Evolutionary conservation across 108 stramenopile genomes (phyloP), one percentile per base, ranked within the genome.

Genomic region (Nitzschia putrida): DNA sequence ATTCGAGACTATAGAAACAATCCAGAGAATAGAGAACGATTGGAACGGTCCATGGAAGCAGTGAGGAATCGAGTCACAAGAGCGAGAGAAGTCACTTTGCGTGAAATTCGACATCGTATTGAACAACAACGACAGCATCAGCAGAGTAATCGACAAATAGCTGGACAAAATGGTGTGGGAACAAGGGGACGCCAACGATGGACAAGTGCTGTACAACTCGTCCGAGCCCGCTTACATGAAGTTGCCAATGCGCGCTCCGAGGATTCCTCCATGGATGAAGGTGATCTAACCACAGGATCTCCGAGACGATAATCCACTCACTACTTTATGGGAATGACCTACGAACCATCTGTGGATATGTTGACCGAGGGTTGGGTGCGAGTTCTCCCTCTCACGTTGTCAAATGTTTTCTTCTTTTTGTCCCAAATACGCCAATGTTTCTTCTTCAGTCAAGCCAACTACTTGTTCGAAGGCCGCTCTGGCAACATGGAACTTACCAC

Each of bases 21-120:
- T 18, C 47, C 18, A 49, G 14, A 49, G 47, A 49, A 55, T 55
- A 37, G 3, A 40, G 58, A 37, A 59, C 23, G 37, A 38, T 10
- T 59, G 37, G 58, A 34, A 59, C 58, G n/a, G 29, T 59, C 58
- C n/a, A 59, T 59, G 26, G 26, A 59, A 39, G n/a, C 38, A 5
- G 34, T 40, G 12, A 13, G 58, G 38, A 40, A n/a, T 40, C 58
- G 38, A 59, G n/a, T 40, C 12, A 13, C 29, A n/a, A 25, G 58
- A 18, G 11, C 22, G 54, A 21, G 54, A 55, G 54, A 25, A 24
- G 54, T 22, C 13, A 22, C 24, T 13, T 21, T 23, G 2, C 54
- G 54, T 3, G 54, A 55, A 55, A 55, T 55, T 24, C 54, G 22
- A 21, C 12, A 55, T 8, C 54, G 54, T 4, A 55, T 55, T 22